Conservation (phyloP, 768 basidiomycete species). For the Hypholoma sublateritium region DNA sequence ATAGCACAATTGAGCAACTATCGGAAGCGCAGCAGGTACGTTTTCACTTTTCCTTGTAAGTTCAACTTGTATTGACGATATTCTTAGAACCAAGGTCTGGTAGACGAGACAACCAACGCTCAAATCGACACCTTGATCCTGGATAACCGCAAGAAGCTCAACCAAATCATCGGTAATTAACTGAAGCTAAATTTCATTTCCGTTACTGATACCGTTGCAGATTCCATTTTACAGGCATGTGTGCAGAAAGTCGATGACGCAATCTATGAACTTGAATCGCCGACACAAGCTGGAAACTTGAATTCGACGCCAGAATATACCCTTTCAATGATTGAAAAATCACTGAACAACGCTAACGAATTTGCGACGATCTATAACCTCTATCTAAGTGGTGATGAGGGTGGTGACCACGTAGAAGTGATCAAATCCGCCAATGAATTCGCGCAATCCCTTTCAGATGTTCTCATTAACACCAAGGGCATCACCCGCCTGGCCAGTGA, state of each 20-base stretch:
- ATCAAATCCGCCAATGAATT: slow-evolving; percentile 98
- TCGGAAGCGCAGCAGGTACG: slow-evolving; percentile 83
- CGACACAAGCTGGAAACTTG: slow-evolving; percentile 89
- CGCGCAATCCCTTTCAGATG: slow-evolving; percentile 90
- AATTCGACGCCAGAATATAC: slow-evolving; percentile 99
- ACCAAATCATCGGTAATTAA: slow-evolving; percentile 84
- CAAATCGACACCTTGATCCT: slow-evolving; percentile 96
- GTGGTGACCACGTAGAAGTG: slow-evolving; percentile 95
- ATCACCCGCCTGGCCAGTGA: slow-evolving; percentile 90
- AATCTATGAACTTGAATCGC: slow-evolving; percentile 97
- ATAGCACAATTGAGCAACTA: slow-evolving; percentile 84
- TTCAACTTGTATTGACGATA: slow-evolving; percentile 7
- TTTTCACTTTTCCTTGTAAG: background rate
- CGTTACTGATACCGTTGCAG: slow-evolving; percentile 38
- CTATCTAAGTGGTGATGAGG: slow-evolving; percentile 80
- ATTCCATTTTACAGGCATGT: slow-evolving; percentile 95
- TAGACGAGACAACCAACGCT: slow-evolving; percentile 90
- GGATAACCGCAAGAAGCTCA: slow-evolving; percentile 96
- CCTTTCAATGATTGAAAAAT: slow-evolving; percentile 97
- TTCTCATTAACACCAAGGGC: slow-evolving; percentile 92
- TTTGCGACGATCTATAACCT: slow-evolving; percentile 95
- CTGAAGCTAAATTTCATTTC: background rate
- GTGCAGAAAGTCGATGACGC: slow-evolving; percentile 97
- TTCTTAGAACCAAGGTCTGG: slow-evolving; percentile 75
- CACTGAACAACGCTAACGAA: slow-evolving; percentile 90